Base-by-base conservation (phyloP, 768 basidiomycete genomes). In the Trametes gibbosa region DNA sequence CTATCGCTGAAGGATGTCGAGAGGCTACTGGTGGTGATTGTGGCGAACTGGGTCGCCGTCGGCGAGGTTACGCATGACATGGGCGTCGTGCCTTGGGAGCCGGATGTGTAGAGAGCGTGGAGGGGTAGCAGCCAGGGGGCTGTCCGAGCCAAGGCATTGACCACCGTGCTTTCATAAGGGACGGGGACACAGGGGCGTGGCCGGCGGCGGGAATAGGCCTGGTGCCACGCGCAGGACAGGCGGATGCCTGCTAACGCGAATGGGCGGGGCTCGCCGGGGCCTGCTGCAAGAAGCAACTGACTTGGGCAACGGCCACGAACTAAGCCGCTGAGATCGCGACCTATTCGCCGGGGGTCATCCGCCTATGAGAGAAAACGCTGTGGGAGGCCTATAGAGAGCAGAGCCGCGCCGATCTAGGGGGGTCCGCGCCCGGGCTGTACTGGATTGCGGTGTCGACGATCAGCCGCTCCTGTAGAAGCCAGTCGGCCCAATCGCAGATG, bases 31-130 rank as follows among this genome's bases (percentile, higher is more conserved):
- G 61, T 61, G 14, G 65, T 64, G 53, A 66, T 13, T 3, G 67
- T 68, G 23, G 53, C 35, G 48, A 68, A 65, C 50, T 56, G 50
- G 4, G 67, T 68, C 27, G 61, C 63, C 5, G 67, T 68, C 0
- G 63, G 56, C 32, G 47, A 23, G 17, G 61, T 48, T 16, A 34
- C 39, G 46, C 61, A 62, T 14, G 61, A 57, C 61, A 62, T 62
- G 53, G 21, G 12, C 13, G 29, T 19, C 25, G 10, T 17, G n/a
- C 21, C 27, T 27, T 21, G 32, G 29, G 4, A 10, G 47, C 24
- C n/a, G 55, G 46, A 34, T 16, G 35, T 17, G 7, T 50, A 5
- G 25, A 19, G 39, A 34, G 27, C 37, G 55, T 41, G 47, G 25
- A 34, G 7, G 45, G 29, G 45, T 47, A 14, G 47, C 16, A 16